Percentiles rank a stretch among this genome's conserved stretches.
phyloP scores from a whole-genome alignment of 140 eudicot species.

The Bidens hawaiensis region DNA sequence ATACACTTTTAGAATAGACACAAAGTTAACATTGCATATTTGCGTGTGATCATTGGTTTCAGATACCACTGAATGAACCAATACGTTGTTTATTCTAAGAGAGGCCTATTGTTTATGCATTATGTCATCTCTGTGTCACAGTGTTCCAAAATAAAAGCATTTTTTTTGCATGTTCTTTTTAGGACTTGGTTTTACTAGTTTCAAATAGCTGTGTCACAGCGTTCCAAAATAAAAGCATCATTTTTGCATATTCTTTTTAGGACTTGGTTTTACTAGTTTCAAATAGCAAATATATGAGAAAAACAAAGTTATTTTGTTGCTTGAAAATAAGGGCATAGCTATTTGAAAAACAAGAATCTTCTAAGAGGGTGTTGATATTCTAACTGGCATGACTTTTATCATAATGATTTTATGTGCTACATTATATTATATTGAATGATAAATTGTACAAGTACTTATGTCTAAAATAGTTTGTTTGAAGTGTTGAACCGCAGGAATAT shows the following conservation, averaged over 20 bases:
- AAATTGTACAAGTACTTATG: neutral
- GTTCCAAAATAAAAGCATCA: neutral
- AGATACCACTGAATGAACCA: neutral
- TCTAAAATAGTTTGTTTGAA: conserved; percentile 4
- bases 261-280: neutral
- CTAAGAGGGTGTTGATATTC: neutral
- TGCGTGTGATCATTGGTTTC: neutral
- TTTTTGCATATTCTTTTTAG: neutral
- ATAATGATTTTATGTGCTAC: neutral
- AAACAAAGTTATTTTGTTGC: neutral
- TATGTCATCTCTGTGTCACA: neutral
- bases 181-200: neutral
- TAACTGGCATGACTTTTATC: neutral
- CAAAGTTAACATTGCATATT: neutral
- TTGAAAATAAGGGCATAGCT: neutral
- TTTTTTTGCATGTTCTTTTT: neutral
- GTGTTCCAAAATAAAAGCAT: neutral
- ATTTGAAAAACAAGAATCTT: neutral
- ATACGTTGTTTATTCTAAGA: neutral
- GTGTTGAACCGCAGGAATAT: conserved; percentile 2
- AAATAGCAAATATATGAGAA: neutral
- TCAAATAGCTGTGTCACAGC: too few species aligned
- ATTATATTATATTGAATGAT: neutral
- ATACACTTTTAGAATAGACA: neutral
- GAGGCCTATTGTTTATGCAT: neutral